phyloP scores from a whole-genome alignment of 306 rosid species.

The Calophaca sinica region DNA sequence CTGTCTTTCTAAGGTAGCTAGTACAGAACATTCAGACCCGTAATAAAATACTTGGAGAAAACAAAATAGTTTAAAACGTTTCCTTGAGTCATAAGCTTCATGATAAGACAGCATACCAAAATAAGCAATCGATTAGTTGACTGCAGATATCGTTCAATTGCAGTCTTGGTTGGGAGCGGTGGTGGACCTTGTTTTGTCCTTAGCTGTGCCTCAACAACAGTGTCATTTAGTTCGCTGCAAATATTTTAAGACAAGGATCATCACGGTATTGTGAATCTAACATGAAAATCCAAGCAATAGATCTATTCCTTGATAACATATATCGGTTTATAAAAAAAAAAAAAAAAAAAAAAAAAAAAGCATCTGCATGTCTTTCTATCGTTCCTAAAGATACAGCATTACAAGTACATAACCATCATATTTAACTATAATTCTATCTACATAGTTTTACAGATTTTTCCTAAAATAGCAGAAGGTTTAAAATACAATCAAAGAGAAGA shows the following conservation, averaged over 20 bases:
- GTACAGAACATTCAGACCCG: neutral
- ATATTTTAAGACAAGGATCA: conserved; percentile 44
- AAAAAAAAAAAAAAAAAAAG: conserved; percentile 4
- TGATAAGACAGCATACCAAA: conserved; percentile 65
- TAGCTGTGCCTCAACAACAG: conserved; percentile 69
- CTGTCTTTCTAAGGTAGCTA: conserved; percentile 20
- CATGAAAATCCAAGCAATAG: conserved; percentile 33
- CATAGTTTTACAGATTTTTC: neutral
- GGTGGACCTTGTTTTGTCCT: conserved; percentile 68
- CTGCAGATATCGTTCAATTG: conserved; percentile 65
- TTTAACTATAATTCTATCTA: conserved; percentile 6
- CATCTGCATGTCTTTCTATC: conserved; percentile 16
- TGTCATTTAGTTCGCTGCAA: conserved; percentile 84
- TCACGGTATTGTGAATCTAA: conserved; percentile 23
- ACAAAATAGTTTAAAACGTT: conserved; percentile 21
- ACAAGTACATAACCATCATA: conserved; percentile 27
- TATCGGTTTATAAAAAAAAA: conserved; percentile 10
- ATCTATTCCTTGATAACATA: conserved; percentile 20
- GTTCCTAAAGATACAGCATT: neutral
- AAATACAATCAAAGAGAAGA: conserved; percentile 1
- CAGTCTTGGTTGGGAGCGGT: conserved; percentile 56
- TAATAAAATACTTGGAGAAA: conserved; percentile 4
- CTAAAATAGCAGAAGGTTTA: conserved; percentile 2
- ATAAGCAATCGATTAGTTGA: conserved; percentile 84
- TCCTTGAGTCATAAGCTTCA: conserved; percentile 12